These are phyloP conservation scores for Trichopus zeylanicus DNA, from an alignment of 116 monocot species.

Conservation along the genomic window DNA sequence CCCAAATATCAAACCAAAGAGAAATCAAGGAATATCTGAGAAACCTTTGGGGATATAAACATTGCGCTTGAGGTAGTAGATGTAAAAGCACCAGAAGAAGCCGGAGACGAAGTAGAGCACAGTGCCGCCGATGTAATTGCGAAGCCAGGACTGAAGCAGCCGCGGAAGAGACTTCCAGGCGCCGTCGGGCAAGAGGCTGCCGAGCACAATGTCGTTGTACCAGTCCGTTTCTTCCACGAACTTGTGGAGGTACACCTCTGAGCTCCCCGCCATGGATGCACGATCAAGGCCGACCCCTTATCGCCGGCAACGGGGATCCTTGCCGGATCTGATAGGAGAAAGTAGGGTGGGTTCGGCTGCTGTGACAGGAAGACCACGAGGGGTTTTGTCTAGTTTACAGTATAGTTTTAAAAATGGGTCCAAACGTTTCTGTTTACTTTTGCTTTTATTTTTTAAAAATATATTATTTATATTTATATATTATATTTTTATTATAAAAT, in stretches of 20 bases:
- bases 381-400: no score
- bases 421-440: no score
- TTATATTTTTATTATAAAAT: no score
- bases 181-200: conserved; percentile 33
- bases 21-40: not conserved
- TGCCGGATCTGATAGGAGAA: not conserved
- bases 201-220: conserved; percentile 76
- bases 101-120: conserved; percentile 71
- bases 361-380: not conserved
- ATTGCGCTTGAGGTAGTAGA: conserved; percentile 82
- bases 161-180: conserved; percentile 54
- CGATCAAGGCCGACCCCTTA: not conserved
- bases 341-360: not conserved
- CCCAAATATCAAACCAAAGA: not conserved
- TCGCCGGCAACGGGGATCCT: not conserved
- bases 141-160: conserved; percentile 57
- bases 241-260: conserved; percentile 34
- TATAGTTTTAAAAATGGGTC: no score
- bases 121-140: conserved; percentile 77
- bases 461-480: no score
- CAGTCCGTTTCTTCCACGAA: conserved; percentile 70
- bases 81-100: conserved; percentile 77
- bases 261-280: conserved; percentile 13
- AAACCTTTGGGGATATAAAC: conserved; percentile 83
- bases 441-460: no score